These are phyloP conservation scores for Beauveria medogensis DNA, from an alignment of 2,329 filamentous ascomycete species.

Conservation along the genomic window DNA sequence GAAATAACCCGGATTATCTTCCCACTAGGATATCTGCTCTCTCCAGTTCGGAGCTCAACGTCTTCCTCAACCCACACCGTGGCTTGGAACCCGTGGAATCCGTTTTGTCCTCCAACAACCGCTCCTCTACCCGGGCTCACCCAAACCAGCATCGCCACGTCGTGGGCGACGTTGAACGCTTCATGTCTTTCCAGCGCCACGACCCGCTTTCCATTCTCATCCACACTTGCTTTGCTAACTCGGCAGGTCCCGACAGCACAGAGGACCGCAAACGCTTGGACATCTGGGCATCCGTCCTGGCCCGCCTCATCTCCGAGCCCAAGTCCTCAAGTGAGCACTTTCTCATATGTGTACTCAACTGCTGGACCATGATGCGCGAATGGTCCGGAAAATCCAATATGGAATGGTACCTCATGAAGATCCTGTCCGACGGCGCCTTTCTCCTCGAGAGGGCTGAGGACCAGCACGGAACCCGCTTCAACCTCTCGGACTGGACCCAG, in stretches of 20 bases:
- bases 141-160: conserved; percentile 35
- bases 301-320: conserved; percentile 69
- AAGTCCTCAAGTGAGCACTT: conserved; percentile 73
- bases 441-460: conserved; percentile 79
- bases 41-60: conserved; percentile 65
- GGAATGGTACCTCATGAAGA: conserved; percentile 91
- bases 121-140: conserved; percentile 38
- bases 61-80: conserved; percentile 71
- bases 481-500: conserved; percentile 63
- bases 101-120: conserved; percentile 62
- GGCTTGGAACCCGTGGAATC: conserved; percentile 76
- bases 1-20: conserved; percentile 81
- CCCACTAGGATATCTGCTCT: conserved; percentile 73
- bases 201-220: conserved; percentile 79
- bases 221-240: conserved; percentile 84
- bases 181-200: conserved; percentile 81
- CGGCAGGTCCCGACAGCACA: conserved; percentile 68
- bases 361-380: conserved; percentile 77
- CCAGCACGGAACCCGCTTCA: conserved; percentile 61
- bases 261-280: conserved; percentile 75
- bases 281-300: conserved; percentile 82
- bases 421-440: conserved; percentile 87
- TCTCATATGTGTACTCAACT: conserved; percentile 74
- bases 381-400: conserved; percentile 87
- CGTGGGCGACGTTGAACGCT: conserved; percentile 59